Evolutionary conservation across 2,329 filamentous ascomycete species (phyloP), one percentile per base, ranked within the genome.

Genomic region (Pseudogymnoascus pannorum): DNA sequence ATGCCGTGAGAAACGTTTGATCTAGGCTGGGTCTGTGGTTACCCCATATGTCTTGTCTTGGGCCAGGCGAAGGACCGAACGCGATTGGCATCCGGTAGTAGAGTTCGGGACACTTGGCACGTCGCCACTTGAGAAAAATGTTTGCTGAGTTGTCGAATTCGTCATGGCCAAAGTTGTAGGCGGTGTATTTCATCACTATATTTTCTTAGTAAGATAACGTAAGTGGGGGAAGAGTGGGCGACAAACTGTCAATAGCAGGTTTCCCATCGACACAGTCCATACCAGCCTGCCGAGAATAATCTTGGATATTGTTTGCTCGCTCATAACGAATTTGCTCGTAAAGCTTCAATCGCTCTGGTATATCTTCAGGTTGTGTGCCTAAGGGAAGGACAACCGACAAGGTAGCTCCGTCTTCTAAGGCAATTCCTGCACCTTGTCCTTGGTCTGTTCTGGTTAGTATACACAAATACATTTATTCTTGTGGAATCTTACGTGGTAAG

Each of bases 361-460:
- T 73, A 0, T 84, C 80, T 0, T 74, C 70, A 0, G 69, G 0
- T 3, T 68, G 61, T 0, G 79, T 80, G 0, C 78, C 79, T 0
- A 66, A 64, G 0, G 79, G 78, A 0, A 89, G 73, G 5, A 89
- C 75, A 1, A 81, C 79, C 0, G 77, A 79, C 0, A 90, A 69
- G 0, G 84, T 79, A 0, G 80, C 81, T 0, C 81, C 86, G 64
- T 90, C 87, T 68, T 90, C 87, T 44, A 89, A 87, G 0, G 87
- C 87, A 61, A 82, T 76, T 0, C 74, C 84, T 7, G 80, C 86
- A 2, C 85, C 86, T 68, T 87, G 84, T 0, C 80, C 84, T 71
- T 85, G 82, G 63, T 84, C 73, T 64, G 38, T n/a, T 42, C 38
- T 42, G 18, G 38, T 42, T 4, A 58, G 29, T 38, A 31, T 44